Conservation (phyloP, 1,284 basidiomycete species). For the Sporisorium sorghi region DNA sequence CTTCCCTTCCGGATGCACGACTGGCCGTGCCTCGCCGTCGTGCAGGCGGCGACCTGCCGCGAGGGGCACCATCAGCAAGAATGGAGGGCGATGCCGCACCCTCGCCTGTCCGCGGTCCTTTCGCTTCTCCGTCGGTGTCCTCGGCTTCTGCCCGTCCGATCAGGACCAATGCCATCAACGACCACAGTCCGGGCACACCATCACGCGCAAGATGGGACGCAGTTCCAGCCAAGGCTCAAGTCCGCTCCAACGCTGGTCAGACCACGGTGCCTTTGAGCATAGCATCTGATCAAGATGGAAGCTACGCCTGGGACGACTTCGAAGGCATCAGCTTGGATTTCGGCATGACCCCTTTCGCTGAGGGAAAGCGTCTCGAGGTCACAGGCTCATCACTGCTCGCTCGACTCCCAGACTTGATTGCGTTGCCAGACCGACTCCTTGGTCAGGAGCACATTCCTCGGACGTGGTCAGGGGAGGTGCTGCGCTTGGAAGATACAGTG, state of each 20-base stretch:
- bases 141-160: constrained; percentile 8
- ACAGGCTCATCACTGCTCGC: constrained; percentile 8
- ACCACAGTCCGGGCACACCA: constrained; percentile 27
- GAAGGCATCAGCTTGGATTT: constrained; percentile 59
- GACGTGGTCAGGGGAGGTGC: constrained; percentile 24
- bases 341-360: constrained; percentile 47
- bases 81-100: background rate
- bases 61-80: background rate
- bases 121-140: constrained; percentile 16
- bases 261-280: background rate
- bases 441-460: constrained; percentile 22
- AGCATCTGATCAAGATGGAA: background rate
- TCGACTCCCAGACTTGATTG: constrained; percentile 25
- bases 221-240: background rate
- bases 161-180: constrained; percentile 2
- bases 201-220: constrained; percentile 12
- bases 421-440: constrained; percentile 31
- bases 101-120: constrained; percentile 4
- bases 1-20: constrained; percentile 15
- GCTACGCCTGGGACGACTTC: constrained; percentile 46
- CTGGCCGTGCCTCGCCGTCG: constrained; percentile 22
- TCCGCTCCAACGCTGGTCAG: background rate
- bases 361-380: constrained; percentile 13
- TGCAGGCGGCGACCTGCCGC: background rate
- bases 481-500: constrained; percentile 38